Evolutionary conservation across 257 asterid species (phyloP).

Genomic region (Salvia splendens): DNA sequence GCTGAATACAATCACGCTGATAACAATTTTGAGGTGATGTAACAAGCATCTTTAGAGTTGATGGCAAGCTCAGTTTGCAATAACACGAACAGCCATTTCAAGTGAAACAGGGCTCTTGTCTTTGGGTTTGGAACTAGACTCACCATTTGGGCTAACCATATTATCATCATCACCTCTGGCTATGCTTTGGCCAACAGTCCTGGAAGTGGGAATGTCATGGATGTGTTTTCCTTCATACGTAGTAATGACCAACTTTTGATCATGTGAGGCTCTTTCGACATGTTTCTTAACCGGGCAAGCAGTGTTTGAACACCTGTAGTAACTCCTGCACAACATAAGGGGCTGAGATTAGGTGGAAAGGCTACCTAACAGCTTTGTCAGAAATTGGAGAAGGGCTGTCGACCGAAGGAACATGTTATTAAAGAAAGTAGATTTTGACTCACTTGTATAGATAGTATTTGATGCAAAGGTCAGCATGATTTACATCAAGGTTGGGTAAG

Average conservation of each 20-base stretch:
- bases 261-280: constrained; percentile 86
- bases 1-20: constrained; percentile 21
- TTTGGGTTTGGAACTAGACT: constrained; percentile 52
- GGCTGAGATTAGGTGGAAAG: constrained; percentile 26
- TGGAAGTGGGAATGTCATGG: constrained; percentile 62
- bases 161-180: constrained; percentile 39
- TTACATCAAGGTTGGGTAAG: neutral
- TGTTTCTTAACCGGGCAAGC: constrained; percentile 93
- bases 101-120: constrained; percentile 47
- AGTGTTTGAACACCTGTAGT: constrained; percentile 77
- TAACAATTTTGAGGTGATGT: constrained; percentile 14
- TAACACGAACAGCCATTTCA: constrained; percentile 61
- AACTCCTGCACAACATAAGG: constrained; percentile 61
- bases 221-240: constrained; percentile 82
- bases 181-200: constrained; percentile 45
- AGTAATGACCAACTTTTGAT: constrained; percentile 69
- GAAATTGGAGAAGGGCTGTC: constrained; percentile 4
- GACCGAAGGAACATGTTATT: neutral
- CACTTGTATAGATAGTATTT: neutral
- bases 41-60: neutral
- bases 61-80: constrained; percentile 50
- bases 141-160: constrained; percentile 41
- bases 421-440: neutral
- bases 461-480: neutral
- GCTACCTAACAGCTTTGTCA: neutral